Base-by-base conservation (phyloP, 2,329 filamentous ascomycete species). In the Fusarium buharicum region DNA sequence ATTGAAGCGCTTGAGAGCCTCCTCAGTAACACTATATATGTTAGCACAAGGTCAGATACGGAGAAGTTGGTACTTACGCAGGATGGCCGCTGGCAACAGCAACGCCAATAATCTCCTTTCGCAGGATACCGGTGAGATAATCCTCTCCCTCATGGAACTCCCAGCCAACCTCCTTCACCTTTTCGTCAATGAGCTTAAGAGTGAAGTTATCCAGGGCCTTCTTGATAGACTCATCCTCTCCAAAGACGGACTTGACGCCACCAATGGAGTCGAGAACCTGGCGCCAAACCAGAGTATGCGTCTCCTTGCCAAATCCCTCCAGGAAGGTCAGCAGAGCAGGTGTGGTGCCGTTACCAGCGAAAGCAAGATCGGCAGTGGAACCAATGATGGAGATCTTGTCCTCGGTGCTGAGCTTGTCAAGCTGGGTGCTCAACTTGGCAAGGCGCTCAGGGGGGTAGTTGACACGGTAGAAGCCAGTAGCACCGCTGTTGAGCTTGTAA, bases 331-430 rank as follows among this genome's bases (percentile, higher is more conserved):
- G 81, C 12, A 99, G 82, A 9, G 91, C 90, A 20, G 92, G 82
- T 0, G 93, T 97, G 4, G 87, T 91, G 45, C 90, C 89, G 72
- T 95, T 87, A 18, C 95, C 95, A 55, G 95, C 91, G 59, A 96
- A 87, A 33, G 95, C 93, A 64, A 98, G 85, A 46, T 95, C 93
- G 41, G 91, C 90, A 17, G 94, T 92, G 70, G 97, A 96, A 59
- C 92, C 93, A 56, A 97, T 86, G 48, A 97, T 86, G 36, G 92
- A 92, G 69, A 98, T 97, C 81, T 95, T 96, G 79, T 99, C 95
- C 74, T 94, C 87, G 6, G 90, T 88, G 62, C 84, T 91, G 20
- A 99, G 83, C 67, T 88, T 87, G 66, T 91, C 84, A 14, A 93
- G 88, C 68, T 91, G 88, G 49, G 87, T 84, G 55, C 91, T 90